Evolutionary conservation across 176 grass and related monocot genomes (phyloP).

Genomic region (Eragrostis curvula): DNA sequence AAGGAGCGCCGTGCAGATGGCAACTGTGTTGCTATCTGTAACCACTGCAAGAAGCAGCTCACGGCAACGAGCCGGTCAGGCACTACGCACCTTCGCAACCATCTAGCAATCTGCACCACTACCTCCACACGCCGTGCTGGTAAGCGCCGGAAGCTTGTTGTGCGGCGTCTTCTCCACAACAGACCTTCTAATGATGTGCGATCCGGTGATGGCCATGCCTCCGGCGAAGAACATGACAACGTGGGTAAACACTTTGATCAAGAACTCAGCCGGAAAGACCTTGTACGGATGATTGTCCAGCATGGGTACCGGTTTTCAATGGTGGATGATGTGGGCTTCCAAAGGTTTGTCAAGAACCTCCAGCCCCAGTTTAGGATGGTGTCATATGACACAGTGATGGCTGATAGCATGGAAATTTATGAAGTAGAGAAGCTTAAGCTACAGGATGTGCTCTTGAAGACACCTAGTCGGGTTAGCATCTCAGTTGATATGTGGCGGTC

Average conservation of each 20-base stretch:
- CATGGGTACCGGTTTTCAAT: constrained; percentile 94
- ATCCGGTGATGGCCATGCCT: constrained; percentile 45
- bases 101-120: constrained; percentile 83
- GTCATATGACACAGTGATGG: constrained; percentile 71
- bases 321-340: constrained; percentile 88
- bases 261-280: constrained; percentile 76
- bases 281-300: constrained; percentile 88
- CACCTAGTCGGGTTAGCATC: constrained; percentile 70
- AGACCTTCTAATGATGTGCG: constrained; percentile 45
- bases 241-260: constrained; percentile 76
- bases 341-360: constrained; percentile 85
- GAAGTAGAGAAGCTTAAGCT: constrained; percentile 72
- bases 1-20: constrained; percentile 86
- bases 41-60: constrained; percentile 99
- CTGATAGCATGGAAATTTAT: constrained; percentile 96
- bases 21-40: constrained; percentile 87
- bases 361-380: constrained; percentile 93
- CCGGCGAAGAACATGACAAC: constrained; percentile 43
- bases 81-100: constrained; percentile 91
- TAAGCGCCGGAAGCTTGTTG: constrained; percentile 85
- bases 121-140: constrained; percentile 57
- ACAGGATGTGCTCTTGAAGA: constrained; percentile 62
- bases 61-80: constrained; percentile 95
- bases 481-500: constrained; percentile 92
- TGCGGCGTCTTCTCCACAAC: constrained; percentile 70